Evolutionary conservation across 495 filamentous ascomycete species (phyloP), one percentile per base, ranked within the genome.

Genomic region (Tuber borchii): DNA sequence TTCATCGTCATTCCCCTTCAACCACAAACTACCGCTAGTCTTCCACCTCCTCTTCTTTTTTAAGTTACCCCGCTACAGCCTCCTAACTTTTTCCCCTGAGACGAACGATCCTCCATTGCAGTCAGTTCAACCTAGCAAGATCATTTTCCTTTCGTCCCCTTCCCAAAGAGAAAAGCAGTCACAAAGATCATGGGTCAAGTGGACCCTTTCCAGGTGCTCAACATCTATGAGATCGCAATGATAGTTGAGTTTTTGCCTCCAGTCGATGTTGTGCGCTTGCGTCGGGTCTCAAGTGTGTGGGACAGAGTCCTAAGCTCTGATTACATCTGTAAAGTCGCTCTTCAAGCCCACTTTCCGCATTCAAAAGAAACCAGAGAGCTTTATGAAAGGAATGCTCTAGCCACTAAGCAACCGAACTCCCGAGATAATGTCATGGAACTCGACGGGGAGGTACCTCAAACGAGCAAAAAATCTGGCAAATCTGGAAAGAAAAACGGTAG

Each of bases 201-300:
- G 40, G 79, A 81, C 70, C 79, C 79, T 20, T 77, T 81, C 48
- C n/a, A 45, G 44, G 73, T 51, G 51, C 78, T 81, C 65, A 65
- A 81, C 70, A 77, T 81, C 69, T 71, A 81, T 75, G 79, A 81
- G 69, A 34, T 81, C 40, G 79, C 79, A 74, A 81, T 81, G 56
- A 77, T 81, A 71, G 79, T 71, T 17, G 79, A 81, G 43, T 75
- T 81, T 68, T 73, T 81, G 20, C 75, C 75, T 6, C 75, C 79
- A 69, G 73, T 81, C 71, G 79, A 81, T 75, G 48, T 81, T 40
- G 42, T 81, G 39, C 78, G 79, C 44, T 70, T 81, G 26, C 79
- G 78, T 16, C 70, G 75, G 51, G 79, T 81, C 44, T 81, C 74
- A 22, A 80, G 72, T 69, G 70, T 46, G 7, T 81, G 79, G 79